Percentiles rank a stretch among this genome's conserved stretches.
Conservation (phyloP, 495 filamentous ascomycete genomes). For the Mycothermus thermophilus region DNA sequence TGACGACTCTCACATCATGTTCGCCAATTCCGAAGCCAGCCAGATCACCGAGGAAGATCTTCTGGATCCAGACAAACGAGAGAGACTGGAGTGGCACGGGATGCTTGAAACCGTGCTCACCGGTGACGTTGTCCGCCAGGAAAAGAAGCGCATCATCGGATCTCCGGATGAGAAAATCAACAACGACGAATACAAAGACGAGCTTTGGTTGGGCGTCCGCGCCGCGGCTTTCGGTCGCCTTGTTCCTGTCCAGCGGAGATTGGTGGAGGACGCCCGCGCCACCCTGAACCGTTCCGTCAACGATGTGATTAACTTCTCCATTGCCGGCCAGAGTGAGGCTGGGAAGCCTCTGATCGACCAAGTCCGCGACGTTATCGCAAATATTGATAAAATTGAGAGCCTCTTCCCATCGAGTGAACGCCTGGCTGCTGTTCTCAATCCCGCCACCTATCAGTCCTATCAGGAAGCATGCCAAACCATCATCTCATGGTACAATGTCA, state of each 20-base stretch:
- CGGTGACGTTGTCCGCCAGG: conserved; percentile 92
- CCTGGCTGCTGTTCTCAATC: conserved; percentile 55
- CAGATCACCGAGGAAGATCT: conserved; percentile 82
- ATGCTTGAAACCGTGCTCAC: conserved; percentile 94
- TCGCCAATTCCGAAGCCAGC: conserved; percentile 68
- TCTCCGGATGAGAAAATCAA: conserved; percentile 58
- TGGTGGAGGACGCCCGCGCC: conserved; percentile 67
- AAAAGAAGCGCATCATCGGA: conserved; percentile 88
- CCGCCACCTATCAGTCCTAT: conserved; percentile 59
- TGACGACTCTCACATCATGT: conserved; percentile 85
- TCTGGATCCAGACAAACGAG: conserved; percentile 73
- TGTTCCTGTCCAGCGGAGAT: conserved; percentile 62
- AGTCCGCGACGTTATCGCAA: conserved; percentile 72
- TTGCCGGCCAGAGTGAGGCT: conserved; percentile 84
- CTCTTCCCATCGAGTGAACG: conserved; percentile 69
- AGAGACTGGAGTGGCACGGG: conserved; percentile 91
- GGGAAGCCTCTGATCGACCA: conserved; percentile 76
- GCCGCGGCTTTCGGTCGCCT: conserved; percentile 71
- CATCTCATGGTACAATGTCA: conserved; percentile 93
- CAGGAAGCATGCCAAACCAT: conserved; percentile 70
- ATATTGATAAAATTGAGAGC: conserved; percentile 74
- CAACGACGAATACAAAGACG: conserved; percentile 57
- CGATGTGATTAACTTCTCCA: conserved; percentile 79
- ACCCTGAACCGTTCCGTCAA: conserved; percentile 60
- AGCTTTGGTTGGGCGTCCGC: conserved; percentile 82